Conservation (phyloP, 2,329 filamentous ascomycete species). For the Pseudocercospora fijiensis region DNA sequence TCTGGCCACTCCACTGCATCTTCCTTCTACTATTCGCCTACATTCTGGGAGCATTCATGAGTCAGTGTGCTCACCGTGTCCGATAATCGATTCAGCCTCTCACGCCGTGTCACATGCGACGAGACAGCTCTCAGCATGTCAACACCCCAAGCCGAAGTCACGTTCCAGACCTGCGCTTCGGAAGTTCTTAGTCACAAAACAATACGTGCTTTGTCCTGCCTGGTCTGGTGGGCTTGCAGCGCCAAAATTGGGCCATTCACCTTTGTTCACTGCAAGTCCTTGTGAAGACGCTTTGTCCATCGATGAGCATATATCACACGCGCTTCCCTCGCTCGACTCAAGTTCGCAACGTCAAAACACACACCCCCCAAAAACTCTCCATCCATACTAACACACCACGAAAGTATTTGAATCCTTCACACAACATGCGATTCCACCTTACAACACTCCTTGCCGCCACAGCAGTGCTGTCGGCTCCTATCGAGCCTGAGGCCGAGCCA, state of each 20-base stretch:
- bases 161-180: too few relatives aligned
- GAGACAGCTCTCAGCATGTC: not conserved
- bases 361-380: not conserved
- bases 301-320: not conserved
- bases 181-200: not conserved
- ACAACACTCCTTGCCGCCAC: conserved; percentile 16
- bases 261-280: not conserved
- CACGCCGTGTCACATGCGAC: not conserved
- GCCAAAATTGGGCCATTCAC: not conserved
- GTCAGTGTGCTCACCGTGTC: not conserved
- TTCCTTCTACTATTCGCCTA: not conserved
- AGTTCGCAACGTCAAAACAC: not conserved
- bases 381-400: not conserved
- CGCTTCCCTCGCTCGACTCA: not conserved
- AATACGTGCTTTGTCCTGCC: not conserved
- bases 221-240: not conserved
- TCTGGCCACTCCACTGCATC: too few relatives aligned
- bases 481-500: conserved; percentile 1
- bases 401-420: not conserved
- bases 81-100: not conserved
- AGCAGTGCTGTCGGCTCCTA: conserved; percentile 16
- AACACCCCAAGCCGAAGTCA: too few relatives aligned
- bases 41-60: too few relatives aligned
- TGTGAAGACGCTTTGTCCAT: not conserved
- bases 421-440: conserved; percentile 15